Conservation (phyloP, 2,329 filamentous ascomycete genomes). For the Chaetomiaceae sp. region DNA sequence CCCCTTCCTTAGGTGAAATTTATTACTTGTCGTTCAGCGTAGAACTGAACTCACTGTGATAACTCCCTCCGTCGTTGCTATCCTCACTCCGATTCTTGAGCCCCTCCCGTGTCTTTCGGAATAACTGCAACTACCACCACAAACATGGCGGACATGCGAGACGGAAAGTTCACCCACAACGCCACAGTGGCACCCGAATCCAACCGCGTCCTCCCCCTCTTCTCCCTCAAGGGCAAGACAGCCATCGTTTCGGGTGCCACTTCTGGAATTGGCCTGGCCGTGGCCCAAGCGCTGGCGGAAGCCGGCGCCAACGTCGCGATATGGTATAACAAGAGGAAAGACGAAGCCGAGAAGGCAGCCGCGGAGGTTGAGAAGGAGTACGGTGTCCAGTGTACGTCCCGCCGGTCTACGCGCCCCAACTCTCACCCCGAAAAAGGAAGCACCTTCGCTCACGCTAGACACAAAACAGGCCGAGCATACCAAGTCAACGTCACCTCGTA, state of each 20-base stretch:
- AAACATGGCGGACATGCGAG: slow-evolving; percentile 38
- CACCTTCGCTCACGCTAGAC: neutral
- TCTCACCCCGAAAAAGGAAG: neutral
- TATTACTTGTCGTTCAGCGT: too few relatives aligned
- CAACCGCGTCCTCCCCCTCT: slow-evolving; percentile 56
- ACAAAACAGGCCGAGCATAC: slow-evolving; percentile 51
- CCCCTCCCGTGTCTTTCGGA: neutral
- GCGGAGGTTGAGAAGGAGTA: slow-evolving; percentile 60
- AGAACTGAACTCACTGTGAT: too few relatives aligned
- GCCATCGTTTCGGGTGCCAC: slow-evolving; percentile 65
- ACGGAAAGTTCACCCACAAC: slow-evolving; percentile 52
- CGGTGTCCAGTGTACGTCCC: slow-evolving; percentile 58
- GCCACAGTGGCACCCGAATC: slow-evolving; percentile 45
- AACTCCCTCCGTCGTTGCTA: neutral
- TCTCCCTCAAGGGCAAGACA: slow-evolving; percentile 65
- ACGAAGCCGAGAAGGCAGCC: slow-evolving; percentile 57
- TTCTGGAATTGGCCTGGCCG: slow-evolving; percentile 60
- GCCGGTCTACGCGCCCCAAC: neutral
- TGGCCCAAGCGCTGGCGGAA: slow-evolving; percentile 62
- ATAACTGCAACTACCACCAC: neutral
- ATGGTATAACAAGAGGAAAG: slow-evolving; percentile 67
- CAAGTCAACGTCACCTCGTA: slow-evolving; percentile 55
- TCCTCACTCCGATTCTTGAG: neutral
- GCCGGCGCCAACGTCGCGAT: slow-evolving; percentile 68
- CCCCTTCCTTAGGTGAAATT: too few relatives aligned